phyloP scores from a whole-genome alignment of 768 basidiomycete species.

The Mycena chlorophos region DNA sequence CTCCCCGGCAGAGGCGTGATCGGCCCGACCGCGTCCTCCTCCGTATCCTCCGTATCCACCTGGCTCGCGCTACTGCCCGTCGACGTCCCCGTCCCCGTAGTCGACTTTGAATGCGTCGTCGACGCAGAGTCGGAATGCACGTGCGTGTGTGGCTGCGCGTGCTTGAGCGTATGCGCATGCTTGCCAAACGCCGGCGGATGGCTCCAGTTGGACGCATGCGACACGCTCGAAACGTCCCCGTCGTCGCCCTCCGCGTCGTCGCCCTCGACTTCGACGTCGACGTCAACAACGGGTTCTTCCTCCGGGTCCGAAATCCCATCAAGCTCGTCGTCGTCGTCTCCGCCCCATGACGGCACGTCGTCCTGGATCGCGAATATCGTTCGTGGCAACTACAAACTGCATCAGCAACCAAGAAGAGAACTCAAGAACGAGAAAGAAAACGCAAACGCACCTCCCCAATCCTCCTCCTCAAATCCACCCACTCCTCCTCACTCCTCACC shows the following conservation, averaged over 20 bases:
- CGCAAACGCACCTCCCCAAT: constrained; percentile 66
- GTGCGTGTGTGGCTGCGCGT: no score
- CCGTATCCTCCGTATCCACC: constrained; percentile 70
- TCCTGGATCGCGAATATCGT: constrained; percentile 85
- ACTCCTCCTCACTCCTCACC: constrained; percentile 79
- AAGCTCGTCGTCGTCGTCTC: constrained; percentile 70
- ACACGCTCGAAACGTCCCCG: constrained; percentile 17
- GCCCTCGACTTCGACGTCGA: constrained; percentile 2
- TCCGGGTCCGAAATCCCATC: constrained; percentile 83
- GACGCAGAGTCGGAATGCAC: constrained; percentile 50
- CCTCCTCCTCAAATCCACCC: constrained; percentile 76
- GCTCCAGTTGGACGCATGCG: constrained; percentile 2
- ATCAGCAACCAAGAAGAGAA: constrained; percentile 9
- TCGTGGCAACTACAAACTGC: constrained; percentile 49
- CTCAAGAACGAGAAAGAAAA: background rate
- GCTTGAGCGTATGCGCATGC: constrained; percentile 11
- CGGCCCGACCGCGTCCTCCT: constrained; percentile 71
- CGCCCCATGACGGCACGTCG: constrained; percentile 74
- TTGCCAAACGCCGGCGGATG: constrained; percentile 3
- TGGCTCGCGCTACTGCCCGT: constrained; percentile 34
- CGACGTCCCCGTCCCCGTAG: constrained; percentile 31
- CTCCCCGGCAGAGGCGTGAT: constrained; percentile 67
- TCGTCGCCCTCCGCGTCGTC: constrained; percentile 17
- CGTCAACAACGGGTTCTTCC: constrained; percentile 12
- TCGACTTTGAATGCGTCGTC: constrained; percentile 27